Base-by-base conservation (phyloP, 495 filamentous ascomycete species). In the Filosporella fistucella region DNA sequence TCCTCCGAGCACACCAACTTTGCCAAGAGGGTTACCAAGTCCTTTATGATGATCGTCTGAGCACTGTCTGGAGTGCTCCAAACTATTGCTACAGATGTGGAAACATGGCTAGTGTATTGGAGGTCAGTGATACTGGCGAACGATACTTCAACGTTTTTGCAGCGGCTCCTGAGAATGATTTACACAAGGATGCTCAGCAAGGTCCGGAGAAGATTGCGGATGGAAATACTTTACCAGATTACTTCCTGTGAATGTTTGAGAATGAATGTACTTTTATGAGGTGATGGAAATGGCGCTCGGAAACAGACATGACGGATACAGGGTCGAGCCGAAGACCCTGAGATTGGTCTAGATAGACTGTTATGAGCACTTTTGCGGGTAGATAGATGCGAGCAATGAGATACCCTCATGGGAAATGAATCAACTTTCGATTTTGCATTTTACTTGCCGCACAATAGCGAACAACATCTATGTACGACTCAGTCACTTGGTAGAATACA, bases 11-110 rank as follows among this genome's bases (percentile, higher is more conserved):
- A 9, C 93, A 98, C 63, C 93, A 98, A 70, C 77, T 98, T 0
- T 98, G 93, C 60, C 91, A 98, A 62, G 93, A 98, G 65, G 93
- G 93, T 0, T 98, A 88, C 64, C 91, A 96, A 67, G 84, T 95
- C 43, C 76, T 98, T 4, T 98, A 93, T 64, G 93, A 96, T 62
- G 90, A 96, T 65, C 82, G 82, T 17, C 68, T 98, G 43, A 93
- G 86, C 65, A 97, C 94, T 3, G 93, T 98, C 3, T 98, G 93
- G 93, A 94, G 88, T 61, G 93, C 91, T 2, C 91, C 91, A 3
- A 96, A 96, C 58, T 96, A 96, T 67, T 96, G 91, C 67, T 95
- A 95, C 63, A 74, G 91, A 14, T 98, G 93, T 65, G 93, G 93
- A 16, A 98, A 98, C 61, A 83, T 96, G 78, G 93, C 93, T 9